Evolutionary conservation across 768 basidiomycete species (phyloP).

Genomic region (Psilocybe cyanescens): DNA sequence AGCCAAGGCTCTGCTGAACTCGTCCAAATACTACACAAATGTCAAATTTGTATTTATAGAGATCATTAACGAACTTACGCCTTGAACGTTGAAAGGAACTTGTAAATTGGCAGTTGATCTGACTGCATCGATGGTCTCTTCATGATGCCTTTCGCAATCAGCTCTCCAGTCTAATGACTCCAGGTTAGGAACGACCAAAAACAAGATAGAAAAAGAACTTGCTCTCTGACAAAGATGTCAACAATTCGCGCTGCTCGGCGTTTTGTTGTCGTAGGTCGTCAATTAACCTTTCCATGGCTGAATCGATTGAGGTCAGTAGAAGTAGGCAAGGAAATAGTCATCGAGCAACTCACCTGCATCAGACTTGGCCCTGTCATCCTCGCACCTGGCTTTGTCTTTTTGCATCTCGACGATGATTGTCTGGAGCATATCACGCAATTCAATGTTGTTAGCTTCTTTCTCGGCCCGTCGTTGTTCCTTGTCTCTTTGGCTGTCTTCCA

Average conservation of each 20-base stretch:
- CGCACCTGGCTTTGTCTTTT: conserved; percentile 50
- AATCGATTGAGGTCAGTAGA: conserved; percentile 18
- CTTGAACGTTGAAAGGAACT: conserved; percentile 84
- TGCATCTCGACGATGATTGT: conserved; percentile 61
- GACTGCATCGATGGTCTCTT: conserved; percentile 70
- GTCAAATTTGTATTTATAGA: background rate
- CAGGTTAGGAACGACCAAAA: conserved; percentile 13
- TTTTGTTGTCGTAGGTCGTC: conserved; percentile 64
- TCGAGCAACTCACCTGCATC: conserved; percentile 50
- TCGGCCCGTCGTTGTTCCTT: conserved; percentile 61
- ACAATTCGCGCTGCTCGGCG: conserved; percentile 57
- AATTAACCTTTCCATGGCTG: conserved; percentile 64
- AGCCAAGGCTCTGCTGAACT: conserved; percentile 85
- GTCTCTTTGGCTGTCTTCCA: conserved; percentile 66
- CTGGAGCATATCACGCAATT: conserved; percentile 64
- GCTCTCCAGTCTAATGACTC: conserved; percentile 62
- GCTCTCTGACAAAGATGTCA: conserved; percentile 62
- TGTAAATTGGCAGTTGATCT: conserved; percentile 74
- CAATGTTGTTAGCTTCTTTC: conserved; percentile 60
- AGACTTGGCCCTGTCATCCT: conserved; percentile 55
- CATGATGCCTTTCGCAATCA: conserved; percentile 66
- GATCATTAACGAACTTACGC: conserved; percentile 48
- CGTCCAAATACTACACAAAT: conserved; percentile 71
- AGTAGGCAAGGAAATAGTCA: background rate
- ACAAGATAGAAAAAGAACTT: conserved; percentile 26